Percentiles rank a stretch among this genome's conserved stretches.
These are phyloP conservation scores for Vinca major DNA, from an alignment of 305 asterid genomes.

Conservation along the genomic window DNA sequence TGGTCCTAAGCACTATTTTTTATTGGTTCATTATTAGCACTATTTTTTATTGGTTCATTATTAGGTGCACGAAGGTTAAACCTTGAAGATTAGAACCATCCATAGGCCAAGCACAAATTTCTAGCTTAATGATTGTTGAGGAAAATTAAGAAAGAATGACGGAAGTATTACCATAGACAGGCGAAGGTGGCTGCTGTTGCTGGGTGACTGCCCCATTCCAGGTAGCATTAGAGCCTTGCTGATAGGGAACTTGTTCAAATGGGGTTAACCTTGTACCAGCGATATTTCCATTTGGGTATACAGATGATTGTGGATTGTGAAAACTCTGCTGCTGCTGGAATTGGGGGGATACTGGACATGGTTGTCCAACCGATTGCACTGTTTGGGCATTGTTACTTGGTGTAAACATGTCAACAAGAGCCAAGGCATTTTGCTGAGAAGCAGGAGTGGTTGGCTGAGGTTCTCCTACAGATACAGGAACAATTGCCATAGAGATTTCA, in stretches of 20 bases:
- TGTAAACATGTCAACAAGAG: conserved; percentile 76
- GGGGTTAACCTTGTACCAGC: conserved; percentile 42
- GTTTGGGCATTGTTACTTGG: conserved; percentile 30
- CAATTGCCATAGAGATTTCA: conserved; percentile 58
- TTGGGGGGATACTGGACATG: conserved; percentile 49
- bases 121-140: neutral
- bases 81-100: neutral
- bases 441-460: conserved; percentile 62
- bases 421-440: conserved; percentile 80
- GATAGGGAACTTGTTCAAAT: conserved; percentile 41
- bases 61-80: neutral
- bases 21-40: neutral
- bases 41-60: neutral
- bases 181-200: conserved; percentile 69
- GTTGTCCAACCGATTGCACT: conserved; percentile 41
- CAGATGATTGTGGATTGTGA: conserved; percentile 34
- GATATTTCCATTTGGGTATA: conserved; percentile 50
- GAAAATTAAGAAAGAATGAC: conserved; percentile 1
- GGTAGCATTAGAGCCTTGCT: conserved; percentile 48
- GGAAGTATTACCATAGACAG: conserved; percentile 53
- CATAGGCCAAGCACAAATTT: neutral
- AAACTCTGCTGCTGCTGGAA: conserved; percentile 54
- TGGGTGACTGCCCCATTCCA: conserved; percentile 59
- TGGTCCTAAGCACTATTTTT: neutral
- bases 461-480: conserved; percentile 64